Evolutionary conservation across 441 rosid genomes (phyloP).

Genomic region (Euphorbia corollata): DNA sequence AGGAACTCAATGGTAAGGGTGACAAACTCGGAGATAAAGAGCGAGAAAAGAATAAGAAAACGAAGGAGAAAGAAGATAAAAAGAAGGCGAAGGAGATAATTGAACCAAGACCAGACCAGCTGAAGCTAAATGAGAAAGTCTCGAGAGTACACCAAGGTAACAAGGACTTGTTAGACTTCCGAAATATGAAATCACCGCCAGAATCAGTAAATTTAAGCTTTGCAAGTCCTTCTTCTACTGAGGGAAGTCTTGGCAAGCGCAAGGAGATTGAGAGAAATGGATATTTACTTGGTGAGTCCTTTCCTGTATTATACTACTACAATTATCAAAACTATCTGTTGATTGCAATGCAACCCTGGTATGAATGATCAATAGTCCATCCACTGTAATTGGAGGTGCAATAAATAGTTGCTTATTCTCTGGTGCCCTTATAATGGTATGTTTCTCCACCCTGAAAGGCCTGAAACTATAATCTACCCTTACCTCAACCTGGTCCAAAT

Average conservation of each 20-base stretch:
- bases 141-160: slow-evolving; percentile 28
- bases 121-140: slow-evolving; percentile 23
- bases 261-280: slow-evolving; percentile 52
- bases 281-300: slow-evolving; percentile 53
- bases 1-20: slow-evolving; percentile 30
- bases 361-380: not conserved
- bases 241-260: slow-evolving; percentile 42
- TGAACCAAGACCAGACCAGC: slow-evolving; percentile 29
- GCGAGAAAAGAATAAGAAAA: slow-evolving; percentile 29
- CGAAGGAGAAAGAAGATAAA: slow-evolving; percentile 34
- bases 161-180: slow-evolving; percentile 26
- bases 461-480: slow-evolving; percentile 6
- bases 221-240: slow-evolving; percentile 21
- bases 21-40: slow-evolving; percentile 33
- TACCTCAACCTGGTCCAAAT: slow-evolving; percentile 9
- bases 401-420: slow-evolving; percentile 17
- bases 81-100: slow-evolving; percentile 34
- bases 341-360: slow-evolving; percentile 17
- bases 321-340: slow-evolving; percentile 17
- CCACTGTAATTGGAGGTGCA: slow-evolving; percentile 15
- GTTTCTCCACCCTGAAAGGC: slow-evolving; percentile 17
- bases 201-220: slow-evolving; percentile 24
- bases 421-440: slow-evolving; percentile 26
- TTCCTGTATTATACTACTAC: slow-evolving; percentile 24
- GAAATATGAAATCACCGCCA: slow-evolving; percentile 20